phyloP scores from a whole-genome alignment of 768 basidiomycete genomes.

The Cystobasidium tubakii region DNA sequence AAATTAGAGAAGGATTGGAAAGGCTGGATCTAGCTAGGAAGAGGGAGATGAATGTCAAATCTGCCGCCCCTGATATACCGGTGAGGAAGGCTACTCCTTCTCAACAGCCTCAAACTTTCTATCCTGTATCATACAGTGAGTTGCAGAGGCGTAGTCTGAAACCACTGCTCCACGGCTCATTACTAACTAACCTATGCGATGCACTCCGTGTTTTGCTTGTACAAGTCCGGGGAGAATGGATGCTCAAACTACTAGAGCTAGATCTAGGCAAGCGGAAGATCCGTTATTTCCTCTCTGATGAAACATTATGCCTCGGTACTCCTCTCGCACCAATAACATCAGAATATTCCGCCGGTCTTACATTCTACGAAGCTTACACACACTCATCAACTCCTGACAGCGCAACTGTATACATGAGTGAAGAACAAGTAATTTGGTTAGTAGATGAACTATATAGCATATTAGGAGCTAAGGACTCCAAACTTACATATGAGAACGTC shows the following conservation, averaged over 20 bases:
- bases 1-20: slow-evolving; percentile 1
- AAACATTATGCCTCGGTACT: slow-evolving; percentile 24
- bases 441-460: slow-evolving; percentile 26
- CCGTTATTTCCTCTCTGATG: slow-evolving; percentile 28
- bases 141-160: no score
- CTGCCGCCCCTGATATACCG: background rate
- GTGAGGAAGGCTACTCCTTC: background rate
- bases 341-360: background rate
- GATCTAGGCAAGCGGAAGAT: slow-evolving; percentile 20
- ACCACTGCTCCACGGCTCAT: no score
- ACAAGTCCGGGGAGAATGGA: slow-evolving; percentile 31
- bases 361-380: slow-evolving; percentile 25
- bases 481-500: slow-evolving; percentile 15
- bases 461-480: slow-evolving; percentile 9
- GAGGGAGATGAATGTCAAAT: background rate
- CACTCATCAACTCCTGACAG: background rate
- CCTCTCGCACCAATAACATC: slow-evolving; percentile 25
- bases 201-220: no score
- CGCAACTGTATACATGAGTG: slow-evolving; percentile 15
- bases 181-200: no score
- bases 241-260: slow-evolving; percentile 1
- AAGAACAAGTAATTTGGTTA: slow-evolving; percentile 26
- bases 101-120: background rate
- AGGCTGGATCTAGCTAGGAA: background rate
- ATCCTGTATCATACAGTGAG: slow-evolving; percentile 32